Conservation (phyloP, 306 rosid genomes). For the Dalbergia oliveri region DNA sequence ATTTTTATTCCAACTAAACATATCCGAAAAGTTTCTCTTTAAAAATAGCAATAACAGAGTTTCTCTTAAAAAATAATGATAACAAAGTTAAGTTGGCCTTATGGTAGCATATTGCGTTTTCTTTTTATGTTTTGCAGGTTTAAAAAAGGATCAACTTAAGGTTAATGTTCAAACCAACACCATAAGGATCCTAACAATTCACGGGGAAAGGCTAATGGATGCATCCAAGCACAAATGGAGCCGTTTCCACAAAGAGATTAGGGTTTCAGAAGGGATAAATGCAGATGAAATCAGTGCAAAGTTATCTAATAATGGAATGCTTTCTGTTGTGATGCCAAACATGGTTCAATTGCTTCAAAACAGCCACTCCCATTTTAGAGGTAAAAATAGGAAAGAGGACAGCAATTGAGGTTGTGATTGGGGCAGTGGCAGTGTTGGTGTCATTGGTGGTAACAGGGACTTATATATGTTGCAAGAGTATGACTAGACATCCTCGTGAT, state of each 20-base stretch:
- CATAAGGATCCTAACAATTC: conserved; percentile 40
- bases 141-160: conserved; percentile 64
- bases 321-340: conserved; percentile 55
- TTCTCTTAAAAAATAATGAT: neutral
- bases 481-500: neutral
- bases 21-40: no score
- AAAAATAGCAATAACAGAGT: no score
- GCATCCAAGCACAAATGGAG: conserved; percentile 47
- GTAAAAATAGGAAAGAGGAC: conserved; percentile 34
- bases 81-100: neutral
- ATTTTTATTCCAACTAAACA: no score
- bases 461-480: conserved; percentile 18
- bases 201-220: conserved; percentile 59
- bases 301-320: conserved; percentile 46
- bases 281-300: conserved; percentile 53
- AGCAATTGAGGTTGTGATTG: conserved; percentile 40
- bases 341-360: conserved; percentile 5
- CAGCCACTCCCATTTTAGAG: neutral
- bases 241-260: conserved; percentile 67
- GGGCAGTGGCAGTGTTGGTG: conserved; percentile 1
- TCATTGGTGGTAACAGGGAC: conserved; percentile 35
- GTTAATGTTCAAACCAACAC: conserved; percentile 43
- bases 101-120: neutral
- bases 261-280: conserved; percentile 44
- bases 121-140: conserved; percentile 49